Percentiles rank a stretch among this genome's conserved stretches.
Evolutionary conservation across 805 yeast species (phyloP).

Genomic region (Candida anglica): DNA sequence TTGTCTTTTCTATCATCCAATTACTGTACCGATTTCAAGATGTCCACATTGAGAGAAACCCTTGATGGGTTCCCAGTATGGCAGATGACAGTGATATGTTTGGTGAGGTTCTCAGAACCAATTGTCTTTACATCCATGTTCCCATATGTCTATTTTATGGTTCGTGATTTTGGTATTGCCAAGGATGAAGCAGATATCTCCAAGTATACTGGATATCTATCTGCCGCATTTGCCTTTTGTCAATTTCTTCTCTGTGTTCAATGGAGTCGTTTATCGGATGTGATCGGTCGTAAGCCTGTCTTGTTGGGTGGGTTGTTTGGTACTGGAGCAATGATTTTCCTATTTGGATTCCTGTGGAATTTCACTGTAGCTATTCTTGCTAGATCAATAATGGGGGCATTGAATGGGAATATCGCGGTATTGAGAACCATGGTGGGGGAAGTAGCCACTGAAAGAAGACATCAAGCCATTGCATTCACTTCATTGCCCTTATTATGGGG

Average conservation of each 20-base stretch:
- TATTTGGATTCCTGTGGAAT: slow-evolving; percentile 52
- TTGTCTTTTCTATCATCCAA: no score
- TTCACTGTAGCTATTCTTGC: slow-evolving; percentile 53
- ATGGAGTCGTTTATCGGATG: slow-evolving; percentile 58
- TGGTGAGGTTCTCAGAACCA: slow-evolving; percentile 58
- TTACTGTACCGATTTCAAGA: no score
- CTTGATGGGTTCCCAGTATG: slow-evolving; percentile 49
- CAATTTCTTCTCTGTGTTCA: slow-evolving; percentile 55
- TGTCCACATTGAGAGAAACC: no score
- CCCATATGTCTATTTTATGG: slow-evolving; percentile 64
- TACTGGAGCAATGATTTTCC: slow-evolving; percentile 40
- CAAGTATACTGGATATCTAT: slow-evolving; percentile 57
- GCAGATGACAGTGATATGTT: slow-evolving; percentile 37
- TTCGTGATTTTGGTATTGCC: slow-evolving; percentile 50
- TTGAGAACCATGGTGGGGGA: slow-evolving; percentile 61
- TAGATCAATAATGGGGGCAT: slow-evolving; percentile 49
- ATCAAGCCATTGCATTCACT: slow-evolving; percentile 61
- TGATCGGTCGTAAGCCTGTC: slow-evolving; percentile 53
- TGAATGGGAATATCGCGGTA: slow-evolving; percentile 64
- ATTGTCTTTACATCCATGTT: slow-evolving; percentile 60
- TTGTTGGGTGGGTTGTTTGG: slow-evolving; percentile 50
- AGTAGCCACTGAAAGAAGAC: slow-evolving; percentile 48
- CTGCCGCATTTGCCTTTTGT: slow-evolving; percentile 56
- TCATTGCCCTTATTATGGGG: slow-evolving; percentile 60
- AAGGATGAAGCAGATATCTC: slow-evolving; percentile 48